Conservation (phyloP, 2,329 filamentous ascomycete genomes). For the Arthrobotrys conoides region DNA sequence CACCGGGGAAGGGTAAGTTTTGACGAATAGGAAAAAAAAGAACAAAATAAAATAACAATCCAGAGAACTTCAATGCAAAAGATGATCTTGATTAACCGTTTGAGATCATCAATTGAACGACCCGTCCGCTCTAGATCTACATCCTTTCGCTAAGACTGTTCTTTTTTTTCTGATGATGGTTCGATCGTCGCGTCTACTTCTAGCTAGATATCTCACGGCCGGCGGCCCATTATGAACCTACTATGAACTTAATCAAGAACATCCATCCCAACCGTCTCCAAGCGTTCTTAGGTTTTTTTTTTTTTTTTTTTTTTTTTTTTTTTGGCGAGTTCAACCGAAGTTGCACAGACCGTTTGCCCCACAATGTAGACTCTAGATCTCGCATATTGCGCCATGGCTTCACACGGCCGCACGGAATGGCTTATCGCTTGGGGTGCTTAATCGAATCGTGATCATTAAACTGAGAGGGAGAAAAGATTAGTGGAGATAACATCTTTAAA, state of each 20-base stretch:
- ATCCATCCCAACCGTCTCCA: neutral
- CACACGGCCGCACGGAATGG: conserved; percentile 18
- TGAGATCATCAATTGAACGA: neutral
- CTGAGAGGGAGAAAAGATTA: neutral
- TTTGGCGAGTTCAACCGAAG: conserved; percentile 15
- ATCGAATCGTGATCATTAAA: neutral
- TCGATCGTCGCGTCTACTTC: conserved; percentile 20
- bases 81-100: neutral
- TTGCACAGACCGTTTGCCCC: conserved; percentile 19
- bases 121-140: conserved; percentile 15
- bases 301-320: neutral
- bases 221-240: neutral
- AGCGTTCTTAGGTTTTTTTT: neutral
- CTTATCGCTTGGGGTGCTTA: conserved; percentile 2
- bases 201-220: neutral
- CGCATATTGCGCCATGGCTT: conserved; percentile 47
- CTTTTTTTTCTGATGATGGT: neutral
- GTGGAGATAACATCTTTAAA: conserved; percentile 18
- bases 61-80: too few relatives aligned
- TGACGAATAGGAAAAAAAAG: neutral
- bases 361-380: conserved; percentile 31
- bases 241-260: too few relatives aligned
- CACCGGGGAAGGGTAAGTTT: neutral
- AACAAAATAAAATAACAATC: neutral
- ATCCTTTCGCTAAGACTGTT: neutral